These are phyloP conservation scores for Arthrobotrys sphaeroides DNA, from an alignment of 2,329 filamentous ascomycete species.

Conservation along the genomic window DNA sequence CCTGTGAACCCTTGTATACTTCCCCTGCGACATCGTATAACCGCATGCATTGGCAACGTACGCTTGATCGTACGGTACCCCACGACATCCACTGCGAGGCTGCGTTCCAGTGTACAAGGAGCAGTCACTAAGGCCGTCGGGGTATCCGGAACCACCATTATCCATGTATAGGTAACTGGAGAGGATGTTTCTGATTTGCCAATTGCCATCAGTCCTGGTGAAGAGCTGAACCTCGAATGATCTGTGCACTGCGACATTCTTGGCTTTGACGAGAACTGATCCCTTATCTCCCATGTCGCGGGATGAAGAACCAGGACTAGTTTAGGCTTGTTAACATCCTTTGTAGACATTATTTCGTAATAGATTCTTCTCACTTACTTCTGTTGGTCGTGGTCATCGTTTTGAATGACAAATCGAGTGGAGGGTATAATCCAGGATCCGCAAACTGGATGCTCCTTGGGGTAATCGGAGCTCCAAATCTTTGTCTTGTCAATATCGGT, in stretches of 20 bases:
- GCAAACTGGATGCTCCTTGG: constrained; percentile 52
- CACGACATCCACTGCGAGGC: constrained; percentile 55
- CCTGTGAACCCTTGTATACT: constrained; percentile 58
- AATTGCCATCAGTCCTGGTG: constrained; percentile 58
- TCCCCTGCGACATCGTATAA: constrained; percentile 56
- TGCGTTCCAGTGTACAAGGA: constrained; percentile 57
- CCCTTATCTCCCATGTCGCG: constrained; percentile 58
- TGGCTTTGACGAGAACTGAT: constrained; percentile 59
- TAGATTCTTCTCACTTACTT: constrained; percentile 41
- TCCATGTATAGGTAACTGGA: constrained; percentile 58
- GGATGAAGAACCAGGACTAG: constrained; percentile 56
- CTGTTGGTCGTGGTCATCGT: constrained; percentile 59
- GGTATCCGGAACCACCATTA: constrained; percentile 57
- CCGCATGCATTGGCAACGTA: constrained; percentile 57
- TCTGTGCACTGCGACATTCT: constrained; percentile 58
- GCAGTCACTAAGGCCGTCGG: constrained; percentile 58
- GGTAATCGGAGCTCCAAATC: constrained; percentile 58
- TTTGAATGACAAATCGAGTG: constrained; percentile 59
- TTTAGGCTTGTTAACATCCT: neutral
- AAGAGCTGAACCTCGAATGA: constrained; percentile 59
- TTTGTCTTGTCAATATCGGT: constrained; percentile 58
- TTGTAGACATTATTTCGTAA: constrained; percentile 3
- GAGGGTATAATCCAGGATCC: constrained; percentile 57
- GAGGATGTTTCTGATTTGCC: constrained; percentile 58
- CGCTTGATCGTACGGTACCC: constrained; percentile 57